Percentiles rank a stretch among this genome's conserved stretches.
Evolutionary conservation across 768 basidiomycete species (phyloP).

Genomic region (Leccinellum rugosiceps): DNA sequence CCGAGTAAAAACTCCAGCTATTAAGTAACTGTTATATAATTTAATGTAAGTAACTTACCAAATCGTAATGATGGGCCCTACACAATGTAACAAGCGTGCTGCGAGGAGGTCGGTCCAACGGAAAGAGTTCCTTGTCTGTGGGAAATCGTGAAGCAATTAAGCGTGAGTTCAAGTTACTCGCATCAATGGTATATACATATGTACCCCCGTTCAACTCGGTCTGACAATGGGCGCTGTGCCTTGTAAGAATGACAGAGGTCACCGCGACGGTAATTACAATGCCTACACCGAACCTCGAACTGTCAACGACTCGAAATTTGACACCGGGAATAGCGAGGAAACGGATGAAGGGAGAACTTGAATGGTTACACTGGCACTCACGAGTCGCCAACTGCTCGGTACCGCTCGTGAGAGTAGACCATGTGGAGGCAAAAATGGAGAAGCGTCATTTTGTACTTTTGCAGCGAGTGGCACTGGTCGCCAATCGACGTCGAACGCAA

Average conservation of each 20-base stretch:
- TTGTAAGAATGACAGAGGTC: background rate
- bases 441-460: background rate
- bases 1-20: background rate
- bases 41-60: background rate
- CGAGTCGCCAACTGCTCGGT: background rate
- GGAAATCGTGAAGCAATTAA: background rate
- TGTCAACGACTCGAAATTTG: background rate
- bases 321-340: background rate
- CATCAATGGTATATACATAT: background rate
- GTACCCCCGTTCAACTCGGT: background rate
- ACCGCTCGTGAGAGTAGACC: background rate
- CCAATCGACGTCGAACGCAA: background rate
- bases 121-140: background rate
- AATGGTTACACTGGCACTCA: background rate
- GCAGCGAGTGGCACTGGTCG: too few relatives aligned
- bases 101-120: background rate
- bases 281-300: too few relatives aligned
- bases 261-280: background rate
- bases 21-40: background rate
- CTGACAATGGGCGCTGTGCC: background rate
- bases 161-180: background rate
- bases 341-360: background rate
- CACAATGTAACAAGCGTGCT: too few relatives aligned
- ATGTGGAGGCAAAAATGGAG: background rate
- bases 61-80: background rate